Base-by-base conservation (phyloP, 306 rosid genomes). In the Cicer pinnatifidum region DNA sequence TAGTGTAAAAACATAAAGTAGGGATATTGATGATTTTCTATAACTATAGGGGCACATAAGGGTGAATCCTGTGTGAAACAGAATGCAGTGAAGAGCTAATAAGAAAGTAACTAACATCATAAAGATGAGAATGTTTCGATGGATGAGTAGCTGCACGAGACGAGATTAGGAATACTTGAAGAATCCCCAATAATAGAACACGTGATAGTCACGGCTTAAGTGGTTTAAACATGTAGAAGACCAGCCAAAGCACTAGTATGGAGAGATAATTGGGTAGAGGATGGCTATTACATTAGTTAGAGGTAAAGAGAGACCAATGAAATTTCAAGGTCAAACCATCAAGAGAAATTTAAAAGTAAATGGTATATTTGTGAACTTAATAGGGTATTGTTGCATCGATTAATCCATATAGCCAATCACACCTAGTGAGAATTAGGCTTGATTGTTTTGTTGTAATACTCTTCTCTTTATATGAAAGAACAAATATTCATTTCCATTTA, bases 401-500 rank as follows among this genome's bases (percentile, higher is more conserved):
- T 20, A 28, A 56, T 19, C 38, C 13, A 20, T 19, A 56, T 20
- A 8, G 37, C n/a, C 61, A 54, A 54, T 19, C 7, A 11, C 62
- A 20, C 38, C 62, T 9, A 20, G 62, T 56, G 62, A 56, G 39
- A 20, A 56, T 9, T 1, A 54, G 61, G 61, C n/a, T 20, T 19
- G n/a, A 9, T 52, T 15, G 13, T 28, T 28, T 47, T 47, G 52
- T 47, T 47, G 52, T 12, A 11, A 10, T 28, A 46, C 13, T 46
- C 6, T 46, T 46, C 51, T 46, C 11, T 67, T 44, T 47, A 63
- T 71, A 7, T 23, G 77, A 70, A 62, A 39, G 44, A 45, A 43
- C 72, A 72, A 38, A 19, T 48, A 28, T n/a, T 15, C 16, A 28
- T 56, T 51, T 67, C 64, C 40, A 11, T 82, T 76, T 72, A 10